A percentile compares a stretch with the other conserved stretches of the same genome.
Conservation (phyloP, 208 protist genomes). For the Polymyxa betae region DNA sequence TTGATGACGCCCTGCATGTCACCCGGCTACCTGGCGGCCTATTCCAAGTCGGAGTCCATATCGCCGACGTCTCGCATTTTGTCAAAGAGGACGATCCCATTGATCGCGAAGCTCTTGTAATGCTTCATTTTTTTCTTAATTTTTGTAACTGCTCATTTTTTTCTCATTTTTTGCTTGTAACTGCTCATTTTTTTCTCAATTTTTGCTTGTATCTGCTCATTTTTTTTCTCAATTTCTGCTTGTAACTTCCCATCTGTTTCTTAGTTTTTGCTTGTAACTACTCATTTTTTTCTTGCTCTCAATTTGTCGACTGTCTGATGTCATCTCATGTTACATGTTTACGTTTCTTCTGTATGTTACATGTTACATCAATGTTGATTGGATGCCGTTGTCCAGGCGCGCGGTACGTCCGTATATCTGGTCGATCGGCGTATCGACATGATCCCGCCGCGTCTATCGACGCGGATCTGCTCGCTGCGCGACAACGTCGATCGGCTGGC, state of each 20-base stretch:
- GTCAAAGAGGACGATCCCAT: conserved; percentile 76
- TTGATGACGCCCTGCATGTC: conserved; percentile 77
- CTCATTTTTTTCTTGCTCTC: conserved; percentile 60
- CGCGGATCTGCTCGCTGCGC: conserved; percentile 86
- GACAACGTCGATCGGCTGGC: conserved; percentile 79
- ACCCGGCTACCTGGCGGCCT: conserved; percentile 19
- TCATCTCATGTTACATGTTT: too few relatives aligned
- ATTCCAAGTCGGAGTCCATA: conserved; percentile 82
- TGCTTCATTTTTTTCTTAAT: too few relatives aligned
- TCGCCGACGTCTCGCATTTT: conserved; percentile 91
- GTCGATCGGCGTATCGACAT: conserved; percentile 77
- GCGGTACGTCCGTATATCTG: conserved; percentile 82
- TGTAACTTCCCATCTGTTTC: too few relatives aligned
- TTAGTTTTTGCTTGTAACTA: too few relatives aligned
- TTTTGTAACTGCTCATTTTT: too few relatives aligned
- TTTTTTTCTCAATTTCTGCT: too few relatives aligned
- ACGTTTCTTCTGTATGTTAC: too few relatives aligned
- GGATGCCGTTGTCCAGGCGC: too few relatives aligned
- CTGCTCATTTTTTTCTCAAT: conserved; percentile 67
- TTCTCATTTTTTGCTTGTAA: too few relatives aligned
- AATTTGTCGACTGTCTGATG: conserved; percentile 41
- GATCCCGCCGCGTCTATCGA: conserved; percentile 81
- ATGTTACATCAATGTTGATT: too few relatives aligned
- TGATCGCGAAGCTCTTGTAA: conserved; percentile 78
- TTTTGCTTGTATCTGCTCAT: conserved; percentile 58